Evolutionary conservation across 2,329 filamentous ascomycete genomes (phyloP).

Genomic region (Penicillium sp.): DNA sequence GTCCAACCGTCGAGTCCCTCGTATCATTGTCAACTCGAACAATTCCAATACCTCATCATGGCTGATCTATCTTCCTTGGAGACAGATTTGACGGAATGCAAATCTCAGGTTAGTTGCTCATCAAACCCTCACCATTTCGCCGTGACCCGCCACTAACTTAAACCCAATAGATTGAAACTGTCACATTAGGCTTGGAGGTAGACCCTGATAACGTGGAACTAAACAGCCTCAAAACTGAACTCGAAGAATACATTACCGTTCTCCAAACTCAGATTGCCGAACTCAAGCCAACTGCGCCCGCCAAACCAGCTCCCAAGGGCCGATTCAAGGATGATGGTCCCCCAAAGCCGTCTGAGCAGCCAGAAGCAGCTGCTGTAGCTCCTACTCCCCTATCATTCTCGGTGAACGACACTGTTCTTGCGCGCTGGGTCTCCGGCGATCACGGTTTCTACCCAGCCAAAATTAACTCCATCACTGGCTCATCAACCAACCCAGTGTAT

Average conservation of each 20-base stretch:
- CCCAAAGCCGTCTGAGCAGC: conserved; percentile 38
- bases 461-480: conserved; percentile 89
- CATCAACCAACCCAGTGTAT: conserved; percentile 81
- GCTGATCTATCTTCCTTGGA: conserved; percentile 38
- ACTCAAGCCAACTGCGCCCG: conserved; percentile 54
- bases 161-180: conserved; percentile 61
- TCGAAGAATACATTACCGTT: conserved; percentile 70
- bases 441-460: conserved; percentile 83
- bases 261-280: conserved; percentile 74
- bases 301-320: conserved; percentile 50
- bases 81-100: conserved; percentile 52
- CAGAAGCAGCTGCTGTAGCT: conserved; percentile 43
- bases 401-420: conserved; percentile 82
- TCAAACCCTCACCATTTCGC: background rate
- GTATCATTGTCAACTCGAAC: background rate
- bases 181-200: conserved; percentile 65
- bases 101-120: conserved; percentile 43
- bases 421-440: conserved; percentile 84
- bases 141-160: conserved; percentile 6
- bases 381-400: conserved; percentile 54
- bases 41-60: conserved; percentile 24
- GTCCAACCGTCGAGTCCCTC: background rate
- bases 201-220: conserved; percentile 74
- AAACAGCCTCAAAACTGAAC: conserved; percentile 65
- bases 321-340: conserved; percentile 64